Base-by-base conservation (phyloP, 805 yeast genomes). In the Candida cerambycidarum region DNA sequence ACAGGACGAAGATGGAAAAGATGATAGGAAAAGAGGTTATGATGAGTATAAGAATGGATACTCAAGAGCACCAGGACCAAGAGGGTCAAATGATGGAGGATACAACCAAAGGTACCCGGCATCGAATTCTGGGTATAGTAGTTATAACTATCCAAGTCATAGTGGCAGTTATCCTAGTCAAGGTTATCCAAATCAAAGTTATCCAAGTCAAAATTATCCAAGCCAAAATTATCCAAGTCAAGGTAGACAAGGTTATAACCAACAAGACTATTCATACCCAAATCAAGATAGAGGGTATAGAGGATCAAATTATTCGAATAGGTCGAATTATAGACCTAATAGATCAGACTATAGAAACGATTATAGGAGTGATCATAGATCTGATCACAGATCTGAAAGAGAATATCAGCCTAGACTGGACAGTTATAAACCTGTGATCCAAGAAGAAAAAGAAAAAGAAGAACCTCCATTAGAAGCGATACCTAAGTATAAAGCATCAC, bases 401-500 rank as follows among this genome's bases (percentile, higher is more conserved):
- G 23, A 13, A 24, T 23, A 24, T 13, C 30, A 25, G 24, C 39
- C 38, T 14, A 35, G 23, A 21, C 23, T 21, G 23, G n/a, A n/a
- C n/a, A 21, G 23, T 21, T 21, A 21, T 8, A 21, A 21, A 21
- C 23, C 23, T 8, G n/a, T n/a, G n/a, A n/a, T n/a, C n/a, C n/a
- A 16, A 24, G 12, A 12, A 23, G 40, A 24, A 23, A 28, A 28
- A 11, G 30, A 37, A 25, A 38, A 41, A 31, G 15, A 23, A 9
- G 42, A 24, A 24, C 24, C 39, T 11, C 45, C 43, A 15, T 61
- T 57, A 35, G 54, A 57, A 28, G 46, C 46, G 14, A 48, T 65
- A 11, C 42, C 42, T 2, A 56, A 53, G 32, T 56, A 51, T 36
- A 56, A 63, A 43, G 54, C 47, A 14, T 51, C 52, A n/a, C 51